Percentiles rank a stretch among this genome's conserved stretches.
Conservation (phyloP, 345 rosid species). For the Brassica napus region Da-Ae NC_063443.1:2252001-2252500, state of each 20-base stretch:
- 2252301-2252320: slow-evolving; percentile 98
- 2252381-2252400: slow-evolving; percentile 84
- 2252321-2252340: slow-evolving; percentile 93
- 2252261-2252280: slow-evolving; percentile 64
- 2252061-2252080: slow-evolving; percentile 80
- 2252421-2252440: slow-evolving; percentile 54
- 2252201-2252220: slow-evolving; percentile 71
- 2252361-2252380: slow-evolving; percentile 75
- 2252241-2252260: slow-evolving; percentile 98
- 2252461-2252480: slow-evolving; percentile 73
- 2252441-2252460: slow-evolving; percentile 66
- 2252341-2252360: slow-evolving; percentile 84
- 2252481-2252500: slow-evolving; percentile 63
- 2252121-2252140: slow-evolving; percentile 70
- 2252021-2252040: slow-evolving; percentile 67
- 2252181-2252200: slow-evolving; percentile 68
- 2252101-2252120: slow-evolving; percentile 72
- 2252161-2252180: slow-evolving; percentile 77
- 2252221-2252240: slow-evolving; percentile 91
- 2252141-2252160: slow-evolving; percentile 48
- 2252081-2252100: slow-evolving; percentile 82
- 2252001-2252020: slow-evolving; percentile 43
- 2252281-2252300: slow-evolving; percentile 69
- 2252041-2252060: slow-evolving; percentile 72
- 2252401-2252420: slow-evolving; percentile 68